Conservation (phyloP, 2,329 filamentous ascomycete species). For the Chrysoporthe cubensis region DNA sequence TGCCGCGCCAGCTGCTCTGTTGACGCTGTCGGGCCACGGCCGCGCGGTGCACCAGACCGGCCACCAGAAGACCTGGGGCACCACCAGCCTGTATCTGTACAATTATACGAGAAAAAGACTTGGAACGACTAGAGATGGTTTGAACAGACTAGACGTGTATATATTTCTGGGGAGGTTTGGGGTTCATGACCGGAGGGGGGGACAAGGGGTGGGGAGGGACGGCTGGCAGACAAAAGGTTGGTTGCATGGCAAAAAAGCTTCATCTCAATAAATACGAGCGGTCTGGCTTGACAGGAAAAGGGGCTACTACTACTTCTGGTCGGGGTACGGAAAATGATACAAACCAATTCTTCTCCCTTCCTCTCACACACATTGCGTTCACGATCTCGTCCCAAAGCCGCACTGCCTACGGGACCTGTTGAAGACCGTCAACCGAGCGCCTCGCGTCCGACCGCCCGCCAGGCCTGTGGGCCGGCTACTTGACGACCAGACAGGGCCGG, state of each 20-base stretch:
- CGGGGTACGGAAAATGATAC: constrained; percentile 20
- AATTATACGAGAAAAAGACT: constrained; percentile 11
- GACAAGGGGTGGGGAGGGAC: not conserved
- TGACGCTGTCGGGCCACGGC: not conserved
- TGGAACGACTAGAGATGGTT: constrained; percentile 6
- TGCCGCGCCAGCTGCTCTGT: not conserved
- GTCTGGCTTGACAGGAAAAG: not conserved
- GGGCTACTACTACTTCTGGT: not conserved
- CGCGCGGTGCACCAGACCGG: not conserved
- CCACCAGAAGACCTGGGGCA: not conserved
- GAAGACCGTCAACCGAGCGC: not conserved
- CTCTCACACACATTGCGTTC: not conserved
- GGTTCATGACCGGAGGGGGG: not conserved
- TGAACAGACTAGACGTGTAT: constrained; percentile 20
- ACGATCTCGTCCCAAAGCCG: not conserved
- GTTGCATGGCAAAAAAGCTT: constrained; percentile 12
- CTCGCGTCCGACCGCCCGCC: not conserved
- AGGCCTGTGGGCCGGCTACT: not conserved
- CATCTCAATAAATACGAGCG: constrained; percentile 1
- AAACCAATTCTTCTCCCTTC: constrained; percentile 21
- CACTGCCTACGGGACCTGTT: too few relatives aligned
- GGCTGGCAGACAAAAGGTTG: not conserved
- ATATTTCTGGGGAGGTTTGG: not conserved
- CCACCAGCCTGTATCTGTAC: constrained; percentile 19
- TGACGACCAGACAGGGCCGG: not conserved